Evolutionary conservation across 2,329 filamentous ascomycete species (phyloP).

Genomic region (Talaromyces sp.): DNA sequence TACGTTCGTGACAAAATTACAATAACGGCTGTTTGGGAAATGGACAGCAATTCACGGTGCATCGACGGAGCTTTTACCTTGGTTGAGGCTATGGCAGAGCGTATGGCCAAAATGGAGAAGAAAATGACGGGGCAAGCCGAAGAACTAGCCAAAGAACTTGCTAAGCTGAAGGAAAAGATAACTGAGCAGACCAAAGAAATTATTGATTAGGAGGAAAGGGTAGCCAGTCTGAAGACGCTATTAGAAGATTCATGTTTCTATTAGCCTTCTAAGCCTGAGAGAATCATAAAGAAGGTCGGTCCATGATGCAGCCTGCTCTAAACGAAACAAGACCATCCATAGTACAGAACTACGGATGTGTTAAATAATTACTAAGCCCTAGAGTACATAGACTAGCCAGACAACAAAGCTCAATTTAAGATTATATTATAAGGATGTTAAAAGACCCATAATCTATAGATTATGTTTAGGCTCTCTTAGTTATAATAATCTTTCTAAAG

Average conservation of each 20-base stretch:
- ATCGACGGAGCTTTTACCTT: conserved; percentile 9
- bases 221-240: not conserved
- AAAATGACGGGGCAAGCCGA: conserved; percentile 5
- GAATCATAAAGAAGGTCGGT: conserved; percentile 5
- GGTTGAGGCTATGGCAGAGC: conserved; percentile 6
- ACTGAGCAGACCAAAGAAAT: not conserved
- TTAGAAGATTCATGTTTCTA: conserved; percentile 5
- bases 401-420: conserved; percentile 7
- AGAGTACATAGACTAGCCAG: not conserved
- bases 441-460: not conserved
- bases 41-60: not conserved
- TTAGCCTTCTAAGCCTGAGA: conserved; percentile 8
- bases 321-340: conserved; percentile 9
- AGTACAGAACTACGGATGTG: conserved; percentile 10
- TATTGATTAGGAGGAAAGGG: conserved; percentile 1
- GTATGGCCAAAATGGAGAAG: conserved; percentile 15
- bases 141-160: not conserved
- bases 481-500: conserved; percentile 11
- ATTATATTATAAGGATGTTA: conserved; percentile 3
- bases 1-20: conserved; percentile 12
- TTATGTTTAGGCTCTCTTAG: not conserved
- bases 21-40: conserved; percentile 5
- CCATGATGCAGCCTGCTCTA: conserved; percentile 6
- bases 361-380: conserved; percentile 11
- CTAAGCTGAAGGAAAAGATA: conserved; percentile 1